Evolutionary conservation across 352 stramenopile species (phyloP).

Genomic region (Thalassiosira mediterranea): DNA sequence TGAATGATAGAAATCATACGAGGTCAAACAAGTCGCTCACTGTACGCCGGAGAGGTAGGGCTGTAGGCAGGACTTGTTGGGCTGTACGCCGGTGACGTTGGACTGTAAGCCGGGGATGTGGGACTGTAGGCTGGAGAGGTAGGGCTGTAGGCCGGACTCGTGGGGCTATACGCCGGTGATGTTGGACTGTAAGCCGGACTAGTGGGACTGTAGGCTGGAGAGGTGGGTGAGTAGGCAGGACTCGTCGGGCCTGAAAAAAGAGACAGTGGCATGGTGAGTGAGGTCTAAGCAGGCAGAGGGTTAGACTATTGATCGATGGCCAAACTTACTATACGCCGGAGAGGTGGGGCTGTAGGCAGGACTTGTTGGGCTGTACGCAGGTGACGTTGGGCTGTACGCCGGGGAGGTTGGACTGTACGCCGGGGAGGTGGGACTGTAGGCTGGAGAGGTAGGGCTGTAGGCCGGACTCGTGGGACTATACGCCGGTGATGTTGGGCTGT

Average conservation of each 20-base stretch:
- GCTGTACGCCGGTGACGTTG: slow-evolving; percentile 76
- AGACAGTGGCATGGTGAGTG: too few species aligned
- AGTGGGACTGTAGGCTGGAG: slow-evolving; percentile 83
- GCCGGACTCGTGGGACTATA: slow-evolving; percentile 80
- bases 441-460: slow-evolving; percentile 73
- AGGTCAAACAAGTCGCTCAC: slow-evolving; percentile 77
- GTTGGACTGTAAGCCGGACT: slow-evolving; percentile 84
- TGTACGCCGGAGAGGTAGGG: slow-evolving; percentile 86
- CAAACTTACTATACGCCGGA: too few species aligned
- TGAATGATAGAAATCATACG: slow-evolving; percentile 62
- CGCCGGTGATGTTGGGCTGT: slow-evolving; percentile 78
- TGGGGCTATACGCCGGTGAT: slow-evolving; percentile 83
- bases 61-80: slow-evolving; percentile 83
- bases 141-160: slow-evolving; percentile 74
- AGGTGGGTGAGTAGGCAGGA: slow-evolving; percentile 84
- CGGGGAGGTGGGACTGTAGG: slow-evolving; percentile 55
- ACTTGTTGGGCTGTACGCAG: slow-evolving; percentile 83
- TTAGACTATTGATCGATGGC: too few species aligned
- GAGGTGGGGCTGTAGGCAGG: slow-evolving; percentile 31
- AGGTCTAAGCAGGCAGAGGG: too few species aligned
- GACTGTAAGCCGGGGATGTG: slow-evolving; percentile 78
- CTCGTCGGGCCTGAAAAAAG: too few species aligned
- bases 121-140: slow-evolving; percentile 81
- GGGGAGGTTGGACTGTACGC: slow-evolving; percentile 85
- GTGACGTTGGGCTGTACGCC: slow-evolving; percentile 88